Conservation (phyloP, 164 flowering plant species). For the Piper betle region DNA sequence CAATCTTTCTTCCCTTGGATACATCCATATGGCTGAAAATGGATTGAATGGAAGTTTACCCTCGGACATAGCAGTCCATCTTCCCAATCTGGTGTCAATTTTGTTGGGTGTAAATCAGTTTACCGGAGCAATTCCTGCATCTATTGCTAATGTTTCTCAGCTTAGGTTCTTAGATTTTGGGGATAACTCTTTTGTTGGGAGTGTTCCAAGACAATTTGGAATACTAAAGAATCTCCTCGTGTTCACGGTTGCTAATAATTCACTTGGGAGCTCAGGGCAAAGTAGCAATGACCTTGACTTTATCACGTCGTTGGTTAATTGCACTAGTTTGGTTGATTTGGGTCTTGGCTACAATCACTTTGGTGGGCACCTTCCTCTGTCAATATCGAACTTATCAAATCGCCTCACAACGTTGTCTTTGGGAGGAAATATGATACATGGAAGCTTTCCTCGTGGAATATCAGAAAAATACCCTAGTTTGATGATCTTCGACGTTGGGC, state of each 20-base stretch:
- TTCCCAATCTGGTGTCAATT: slow-evolving; percentile 13
- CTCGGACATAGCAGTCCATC: slow-evolving; percentile 8
- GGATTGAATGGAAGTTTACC: slow-evolving; percentile 18
- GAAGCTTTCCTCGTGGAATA: too few relatives aligned
- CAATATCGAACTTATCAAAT: slow-evolving; percentile 19
- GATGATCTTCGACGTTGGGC: background rate
- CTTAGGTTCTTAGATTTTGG: background rate
- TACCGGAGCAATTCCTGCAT: slow-evolving; percentile 2
- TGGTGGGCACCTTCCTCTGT: slow-evolving; percentile 17
- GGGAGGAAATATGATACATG: too few relatives aligned
- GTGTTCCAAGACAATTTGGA: too few relatives aligned
- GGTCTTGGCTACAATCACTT: slow-evolving; percentile 1
- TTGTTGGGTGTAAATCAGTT: background rate
- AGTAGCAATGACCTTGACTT: slow-evolving; percentile 1
- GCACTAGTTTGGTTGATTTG: background rate
- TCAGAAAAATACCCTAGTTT: too few relatives aligned
- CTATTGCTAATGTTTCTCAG: slow-evolving; percentile 2
- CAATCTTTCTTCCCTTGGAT: slow-evolving; percentile 31
- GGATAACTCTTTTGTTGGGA: too few relatives aligned
- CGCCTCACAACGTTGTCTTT: background rate
- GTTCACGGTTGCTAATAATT: background rate
- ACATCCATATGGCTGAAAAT: slow-evolving; percentile 20
- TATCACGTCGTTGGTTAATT: slow-evolving; percentile 1
- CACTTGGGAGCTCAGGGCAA: background rate
- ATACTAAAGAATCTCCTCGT: background rate